Conservation (phyloP, 202 grass and related monocot genomes). For the Eragrostis tef region DNA sequence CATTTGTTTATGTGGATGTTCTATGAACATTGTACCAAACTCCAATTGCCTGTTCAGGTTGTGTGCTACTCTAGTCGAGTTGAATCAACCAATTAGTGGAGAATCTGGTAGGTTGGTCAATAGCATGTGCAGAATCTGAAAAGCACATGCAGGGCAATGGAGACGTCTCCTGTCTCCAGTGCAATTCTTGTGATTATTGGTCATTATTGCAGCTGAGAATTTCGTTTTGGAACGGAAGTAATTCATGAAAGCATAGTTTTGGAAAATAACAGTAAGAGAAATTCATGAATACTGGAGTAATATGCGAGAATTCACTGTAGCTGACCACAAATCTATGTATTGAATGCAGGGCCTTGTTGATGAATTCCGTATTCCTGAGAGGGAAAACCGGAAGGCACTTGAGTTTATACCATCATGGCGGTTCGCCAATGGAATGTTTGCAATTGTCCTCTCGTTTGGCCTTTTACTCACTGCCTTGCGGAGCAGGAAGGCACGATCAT, state of each 20-base stretch:
- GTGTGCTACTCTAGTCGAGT: slow-evolving; percentile 25
- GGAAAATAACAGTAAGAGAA: slow-evolving; percentile 2
- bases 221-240: slow-evolving; percentile 1
- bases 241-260: neutral
- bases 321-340: slow-evolving; percentile 41
- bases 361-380: slow-evolving; percentile 76
- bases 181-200: slow-evolving; percentile 22
- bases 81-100: slow-evolving; percentile 31
- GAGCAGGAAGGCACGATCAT: slow-evolving; percentile 96
- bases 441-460: slow-evolving; percentile 85
- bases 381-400: slow-evolving; percentile 65
- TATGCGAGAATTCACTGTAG: slow-evolving; percentile 10
- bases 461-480: slow-evolving; percentile 84
- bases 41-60: slow-evolving; percentile 7
- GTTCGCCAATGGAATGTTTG: slow-evolving; percentile 97
- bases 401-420: slow-evolving; percentile 76
- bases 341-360: slow-evolving; percentile 79
- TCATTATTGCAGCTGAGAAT: slow-evolving; percentile 16
- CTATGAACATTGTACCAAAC: slow-evolving; percentile 27
- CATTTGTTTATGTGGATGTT: slow-evolving; percentile 30
- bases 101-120: slow-evolving; percentile 28
- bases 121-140: slow-evolving; percentile 48
- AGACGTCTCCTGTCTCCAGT: slow-evolving; percentile 18
- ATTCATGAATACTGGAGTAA: slow-evolving; percentile 6
- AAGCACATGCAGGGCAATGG: slow-evolving; percentile 45